A percentile compares a stretch with the other conserved stretches of the same genome.
Evolutionary conservation across 305 asterid species (phyloP).

Genomic region (Fraxinus platypoda): DNA sequence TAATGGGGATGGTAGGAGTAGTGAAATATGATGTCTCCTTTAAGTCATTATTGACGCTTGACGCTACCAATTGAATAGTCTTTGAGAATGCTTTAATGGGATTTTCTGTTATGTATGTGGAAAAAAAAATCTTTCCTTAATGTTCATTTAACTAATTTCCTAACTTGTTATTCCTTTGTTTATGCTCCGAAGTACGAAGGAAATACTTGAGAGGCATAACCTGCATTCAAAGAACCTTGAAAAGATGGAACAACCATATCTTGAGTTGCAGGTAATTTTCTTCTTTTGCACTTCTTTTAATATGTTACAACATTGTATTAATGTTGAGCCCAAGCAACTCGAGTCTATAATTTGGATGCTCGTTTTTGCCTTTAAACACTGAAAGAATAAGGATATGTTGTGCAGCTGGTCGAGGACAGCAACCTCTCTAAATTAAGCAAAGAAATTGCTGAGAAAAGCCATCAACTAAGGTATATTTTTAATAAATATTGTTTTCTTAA

Average conservation of each 20-base stretch:
- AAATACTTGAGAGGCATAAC: slow-evolving; percentile 65
- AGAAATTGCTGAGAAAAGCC: slow-evolving; percentile 67
- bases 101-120: neutral
- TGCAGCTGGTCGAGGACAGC: slow-evolving; percentile 74
- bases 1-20: neutral
- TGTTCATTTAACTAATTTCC: neutral
- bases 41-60: no score
- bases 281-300: neutral
- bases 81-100: neutral
- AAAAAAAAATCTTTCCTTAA: neutral
- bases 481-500: neutral
- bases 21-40: no score
- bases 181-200: slow-evolving; percentile 53
- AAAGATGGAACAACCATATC: slow-evolving; percentile 78
- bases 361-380: neutral
- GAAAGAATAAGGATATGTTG: neutral
- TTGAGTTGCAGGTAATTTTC: slow-evolving; percentile 59
- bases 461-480: slow-evolving; percentile 51
- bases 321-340: neutral
- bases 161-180: neutral
- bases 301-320: neutral
- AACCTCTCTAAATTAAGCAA: slow-evolving; percentile 49
- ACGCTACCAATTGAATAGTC: no score
- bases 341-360: neutral
- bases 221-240: slow-evolving; percentile 70